phyloP scores from a whole-genome alignment of 2,329 filamentous ascomycete genomes.

The Aspergillus sp. region DNA sequence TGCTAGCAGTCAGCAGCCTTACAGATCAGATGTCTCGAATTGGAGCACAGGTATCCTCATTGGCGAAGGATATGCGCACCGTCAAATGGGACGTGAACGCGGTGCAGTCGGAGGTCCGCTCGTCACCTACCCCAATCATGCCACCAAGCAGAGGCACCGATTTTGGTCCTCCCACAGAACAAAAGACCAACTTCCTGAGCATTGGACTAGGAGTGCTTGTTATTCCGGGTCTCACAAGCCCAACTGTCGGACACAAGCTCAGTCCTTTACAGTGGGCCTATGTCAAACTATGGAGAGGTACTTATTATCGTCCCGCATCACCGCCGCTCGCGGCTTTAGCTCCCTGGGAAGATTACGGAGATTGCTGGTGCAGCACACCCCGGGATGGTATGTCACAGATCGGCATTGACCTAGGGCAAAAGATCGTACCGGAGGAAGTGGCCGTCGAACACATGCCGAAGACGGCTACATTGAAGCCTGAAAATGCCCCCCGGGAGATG shows the following conservation, averaged over 20 bases:
- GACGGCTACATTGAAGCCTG: conserved; percentile 62
- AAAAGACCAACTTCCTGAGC: conserved; percentile 73
- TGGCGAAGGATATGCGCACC: conserved; percentile 31
- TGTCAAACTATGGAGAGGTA: conserved; percentile 8
- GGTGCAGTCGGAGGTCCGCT: conserved; percentile 5
- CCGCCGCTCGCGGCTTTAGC: conserved; percentile 61
- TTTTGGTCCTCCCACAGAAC: conserved; percentile 17
- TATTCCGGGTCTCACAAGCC: conserved; percentile 62
- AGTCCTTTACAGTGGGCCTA: conserved; percentile 23
- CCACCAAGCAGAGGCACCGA: conserved; percentile 24
- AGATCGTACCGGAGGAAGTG: conserved; percentile 67
- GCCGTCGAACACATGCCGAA: conserved; percentile 71
- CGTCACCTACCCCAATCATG: background rate
- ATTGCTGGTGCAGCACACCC: conserved; percentile 78
- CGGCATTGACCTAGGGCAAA: conserved; percentile 37
- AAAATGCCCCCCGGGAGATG: conserved; percentile 64
- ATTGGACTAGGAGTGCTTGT: conserved; percentile 66
- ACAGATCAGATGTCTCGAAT: conserved; percentile 31
- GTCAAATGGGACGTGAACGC: conserved; percentile 27
- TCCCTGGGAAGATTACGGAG: conserved; percentile 74
- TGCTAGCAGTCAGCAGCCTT: conserved; percentile 28
- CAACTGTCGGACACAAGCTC: conserved; percentile 45
- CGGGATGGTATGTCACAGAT: conserved; percentile 49
- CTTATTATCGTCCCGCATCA: conserved; percentile 24
- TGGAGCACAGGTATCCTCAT: conserved; percentile 32